Evolutionary conservation across 352 stramenopile species (phyloP).

Genomic region (Blastocystis sp.): DNA sequence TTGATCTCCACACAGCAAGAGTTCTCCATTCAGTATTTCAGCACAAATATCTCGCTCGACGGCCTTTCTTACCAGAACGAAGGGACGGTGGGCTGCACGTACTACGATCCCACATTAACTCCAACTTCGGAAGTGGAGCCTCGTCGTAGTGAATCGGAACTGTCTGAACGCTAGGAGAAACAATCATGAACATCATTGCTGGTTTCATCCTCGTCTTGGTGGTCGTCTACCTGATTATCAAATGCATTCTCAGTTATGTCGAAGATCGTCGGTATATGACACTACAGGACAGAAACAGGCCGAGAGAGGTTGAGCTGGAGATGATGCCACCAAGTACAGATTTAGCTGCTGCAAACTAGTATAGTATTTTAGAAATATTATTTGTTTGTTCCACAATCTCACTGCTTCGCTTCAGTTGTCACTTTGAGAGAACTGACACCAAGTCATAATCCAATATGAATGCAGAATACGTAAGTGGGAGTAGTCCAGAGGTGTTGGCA

Average conservation of each 20-base stretch:
- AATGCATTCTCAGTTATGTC: constrained; percentile 5
- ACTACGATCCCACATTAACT: not conserved
- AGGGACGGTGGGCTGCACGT: not conserved
- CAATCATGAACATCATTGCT: constrained; percentile 17
- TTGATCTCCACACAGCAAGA: not conserved
- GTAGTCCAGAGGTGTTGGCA: not conserved
- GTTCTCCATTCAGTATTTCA: not conserved
- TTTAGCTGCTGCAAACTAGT: too few relatives aligned
- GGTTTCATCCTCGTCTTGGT: not conserved
- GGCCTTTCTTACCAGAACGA: not conserved
- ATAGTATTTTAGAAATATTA: too few relatives aligned
- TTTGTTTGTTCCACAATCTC: not conserved
- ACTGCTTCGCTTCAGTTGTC: not conserved
- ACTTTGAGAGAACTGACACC: not conserved
- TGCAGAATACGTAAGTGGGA: not conserved
- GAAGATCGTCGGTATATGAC: not conserved
- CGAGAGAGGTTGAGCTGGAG: too few relatives aligned
- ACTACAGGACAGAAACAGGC: not conserved
- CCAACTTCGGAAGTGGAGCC: not conserved
- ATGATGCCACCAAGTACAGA: too few relatives aligned
- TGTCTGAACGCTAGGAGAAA: not conserved
- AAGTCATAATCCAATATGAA: not conserved
- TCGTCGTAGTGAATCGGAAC: not conserved
- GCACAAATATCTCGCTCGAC: not conserved
- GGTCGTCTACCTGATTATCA: constrained; percentile 20